phyloP scores from a whole-genome alignment of 169 alveolate species.

The Cryptosporidium muris region DNA sequence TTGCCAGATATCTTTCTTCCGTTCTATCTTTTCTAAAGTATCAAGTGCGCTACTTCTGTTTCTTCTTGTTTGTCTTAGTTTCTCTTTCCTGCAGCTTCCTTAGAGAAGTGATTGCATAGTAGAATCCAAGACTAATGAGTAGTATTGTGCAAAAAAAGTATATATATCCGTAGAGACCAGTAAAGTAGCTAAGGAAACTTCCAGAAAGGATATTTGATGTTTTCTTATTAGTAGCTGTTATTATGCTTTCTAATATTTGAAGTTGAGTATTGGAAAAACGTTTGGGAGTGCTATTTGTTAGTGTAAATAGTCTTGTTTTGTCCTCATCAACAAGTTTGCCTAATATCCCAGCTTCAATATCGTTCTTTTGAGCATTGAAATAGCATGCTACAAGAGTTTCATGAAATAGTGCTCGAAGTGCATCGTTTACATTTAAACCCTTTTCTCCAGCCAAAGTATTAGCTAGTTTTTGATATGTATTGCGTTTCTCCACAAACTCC shows the following conservation, averaged over 20 bases:
- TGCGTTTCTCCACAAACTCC: constrained; percentile 46
- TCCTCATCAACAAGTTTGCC: neutral
- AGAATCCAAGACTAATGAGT: constrained; percentile 20
- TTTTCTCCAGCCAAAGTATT: constrained; percentile 6
- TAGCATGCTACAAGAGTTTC: constrained; percentile 60
- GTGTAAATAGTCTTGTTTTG: neutral
- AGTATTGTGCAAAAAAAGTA: constrained; percentile 20
- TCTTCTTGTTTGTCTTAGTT: neutral
- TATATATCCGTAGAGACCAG: constrained; percentile 31
- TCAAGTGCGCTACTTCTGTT: neutral
- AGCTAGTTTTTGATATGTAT: constrained; percentile 40
- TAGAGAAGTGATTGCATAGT: constrained; percentile 13
- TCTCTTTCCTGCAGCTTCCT: neutral
- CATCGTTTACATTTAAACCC: constrained; percentile 12
- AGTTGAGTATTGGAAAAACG: constrained; percentile 37
- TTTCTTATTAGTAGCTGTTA: neutral
- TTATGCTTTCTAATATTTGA: constrained; percentile 18
- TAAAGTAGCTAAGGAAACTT: neutral
- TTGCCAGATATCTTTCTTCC: neutral
- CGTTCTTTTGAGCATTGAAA: constrained; percentile 25
- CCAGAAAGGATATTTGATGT: neutral
- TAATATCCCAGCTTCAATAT: neutral
- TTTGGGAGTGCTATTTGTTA: constrained; percentile 13
- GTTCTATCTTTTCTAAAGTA: neutral
- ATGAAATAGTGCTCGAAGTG: constrained; percentile 57